phyloP scores from a whole-genome alignment of 2,329 filamentous ascomycete species.

The Talaromyces sp. region DNA sequence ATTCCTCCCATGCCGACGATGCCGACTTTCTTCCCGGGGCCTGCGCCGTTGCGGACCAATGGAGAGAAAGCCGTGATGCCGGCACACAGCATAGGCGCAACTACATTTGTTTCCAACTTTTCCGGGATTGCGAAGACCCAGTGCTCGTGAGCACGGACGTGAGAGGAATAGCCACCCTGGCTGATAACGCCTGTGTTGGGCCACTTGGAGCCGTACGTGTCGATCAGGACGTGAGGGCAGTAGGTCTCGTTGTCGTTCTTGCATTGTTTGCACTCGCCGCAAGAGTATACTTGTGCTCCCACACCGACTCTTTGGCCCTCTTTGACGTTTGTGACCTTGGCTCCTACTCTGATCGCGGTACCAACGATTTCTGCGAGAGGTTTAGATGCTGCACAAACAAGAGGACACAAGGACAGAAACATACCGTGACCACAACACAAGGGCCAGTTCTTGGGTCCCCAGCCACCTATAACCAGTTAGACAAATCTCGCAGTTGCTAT shows the following conservation, averaged over 20 bases:
- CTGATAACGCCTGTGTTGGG: constrained; percentile 59
- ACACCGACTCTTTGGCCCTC: constrained; percentile 62
- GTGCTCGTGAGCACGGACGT: constrained; percentile 29
- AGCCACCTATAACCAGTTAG: constrained; percentile 40
- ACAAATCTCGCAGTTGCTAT: not conserved
- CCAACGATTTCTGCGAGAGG: constrained; percentile 58
- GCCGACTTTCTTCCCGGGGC: constrained; percentile 63
- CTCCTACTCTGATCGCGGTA: constrained; percentile 61
- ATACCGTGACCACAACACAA: constrained; percentile 49
- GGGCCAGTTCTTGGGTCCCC: constrained; percentile 48
- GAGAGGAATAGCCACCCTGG: constrained; percentile 28
- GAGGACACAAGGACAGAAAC: not conserved
- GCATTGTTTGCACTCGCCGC: constrained; percentile 61
- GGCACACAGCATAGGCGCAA: constrained; percentile 33
- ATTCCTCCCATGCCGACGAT: constrained; percentile 68
- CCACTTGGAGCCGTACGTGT: constrained; percentile 51
- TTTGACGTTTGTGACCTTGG: constrained; percentile 58
- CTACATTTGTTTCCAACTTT: constrained; percentile 22
- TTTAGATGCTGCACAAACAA: not conserved
- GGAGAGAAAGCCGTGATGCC: constrained; percentile 48
- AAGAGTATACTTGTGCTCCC: constrained; percentile 63
- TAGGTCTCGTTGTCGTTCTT: constrained; percentile 64
- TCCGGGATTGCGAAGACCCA: constrained; percentile 36
- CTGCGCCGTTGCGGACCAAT: constrained; percentile 52
- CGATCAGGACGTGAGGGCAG: constrained; percentile 49